These are phyloP conservation scores for Lolium perenne DNA, from an alignment of 176 grass and related monocot species.

Conservation along the genomic window DNA sequence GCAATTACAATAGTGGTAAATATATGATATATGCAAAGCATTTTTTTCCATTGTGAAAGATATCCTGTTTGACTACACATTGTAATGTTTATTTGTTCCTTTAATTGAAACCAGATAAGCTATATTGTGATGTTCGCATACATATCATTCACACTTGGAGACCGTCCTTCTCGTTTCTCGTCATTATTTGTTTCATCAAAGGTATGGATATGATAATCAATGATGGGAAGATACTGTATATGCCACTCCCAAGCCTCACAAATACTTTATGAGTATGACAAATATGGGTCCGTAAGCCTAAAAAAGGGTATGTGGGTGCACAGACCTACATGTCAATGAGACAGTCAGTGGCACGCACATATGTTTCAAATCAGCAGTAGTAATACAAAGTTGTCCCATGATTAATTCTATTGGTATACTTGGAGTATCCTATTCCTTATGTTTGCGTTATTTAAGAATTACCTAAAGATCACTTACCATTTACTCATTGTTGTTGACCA, in stretches of 20 bases:
- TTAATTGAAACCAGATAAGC: conserved; percentile 81
- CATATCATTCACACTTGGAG: conserved; percentile 92
- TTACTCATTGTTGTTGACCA: conserved; percentile 15
- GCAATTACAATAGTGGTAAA: conserved; percentile 89
- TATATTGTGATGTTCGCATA: conserved; percentile 99
- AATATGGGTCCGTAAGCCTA: not conserved
- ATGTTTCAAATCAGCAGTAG: conserved; percentile 20
- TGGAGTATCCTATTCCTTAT: conserved; percentile 3
- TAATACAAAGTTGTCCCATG: conserved; percentile 14
- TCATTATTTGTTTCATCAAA: conserved; percentile 90
- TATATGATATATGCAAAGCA: conserved; percentile 30
- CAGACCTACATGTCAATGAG: not conserved
- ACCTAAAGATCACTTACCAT: conserved; percentile 35
- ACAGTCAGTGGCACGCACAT: not conserved
- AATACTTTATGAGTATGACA: conserved; percentile 18
- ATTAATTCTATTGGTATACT: conserved; percentile 16
- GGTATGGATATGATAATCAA: conserved; percentile 50
- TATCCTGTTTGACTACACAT: conserved; percentile 9
- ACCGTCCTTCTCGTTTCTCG: conserved; percentile 57
- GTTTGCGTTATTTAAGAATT: conserved; percentile 28
- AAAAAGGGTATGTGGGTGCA: not conserved
- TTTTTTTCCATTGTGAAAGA: conserved; percentile 45
- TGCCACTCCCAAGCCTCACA: conserved; percentile 1
- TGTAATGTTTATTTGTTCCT: conserved; percentile 39
- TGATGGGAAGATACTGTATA: conserved; percentile 18